Base-by-base conservation (phyloP, 441 rosid species). In the Bocquillonia castaneifolia region DNA sequence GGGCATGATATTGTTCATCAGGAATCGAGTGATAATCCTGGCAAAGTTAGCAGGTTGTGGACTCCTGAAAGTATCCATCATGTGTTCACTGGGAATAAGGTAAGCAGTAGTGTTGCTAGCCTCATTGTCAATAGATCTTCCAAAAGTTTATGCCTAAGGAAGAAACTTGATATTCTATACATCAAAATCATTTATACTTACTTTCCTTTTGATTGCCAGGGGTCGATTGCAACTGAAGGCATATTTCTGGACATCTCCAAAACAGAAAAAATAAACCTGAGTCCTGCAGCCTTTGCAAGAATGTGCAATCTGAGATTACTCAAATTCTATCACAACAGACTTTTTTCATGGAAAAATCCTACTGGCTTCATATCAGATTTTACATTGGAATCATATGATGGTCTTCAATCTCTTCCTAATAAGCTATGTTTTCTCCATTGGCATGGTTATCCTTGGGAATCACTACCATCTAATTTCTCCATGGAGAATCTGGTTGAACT, bases 41-140 rank as follows among this genome's bases (percentile, higher is more conserved):
- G 87, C 51, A 66, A 75, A 42, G 69, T 81, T 37, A 78, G 82
- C 63, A 78, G 86, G 74, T 48, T 87, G 14, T 85, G 90, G 84
- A 58, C 3, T 36, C 54, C 10, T 28, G 71, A 76, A 18, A 73
- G 77, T 63, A 42, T 72, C 40, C 15, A 7, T 56, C 29, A 23
- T 36, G 54, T 72, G 5, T 44, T 79, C 58, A 47, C 45, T 12
- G 60, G 51, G 32, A 72, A 80, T 26, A 34, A 18, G 74, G 83
- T 80, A 66, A 67, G 44, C 48, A 15, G n/a, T n/a, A n/a, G n/a
- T n/a, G n/a, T n/a, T n/a, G n/a, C 31, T 29, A 18, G 0, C 20
- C 20, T 53, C 6, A 6, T 13, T 42, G 3, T 36, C 42, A 62
- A 3, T 12, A n/a, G 4, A n/a, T 34, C 8, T 59, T 36, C 15